Conservation (phyloP, 768 basidiomycete genomes). For the Boletus pseudopeckii region DNA sequence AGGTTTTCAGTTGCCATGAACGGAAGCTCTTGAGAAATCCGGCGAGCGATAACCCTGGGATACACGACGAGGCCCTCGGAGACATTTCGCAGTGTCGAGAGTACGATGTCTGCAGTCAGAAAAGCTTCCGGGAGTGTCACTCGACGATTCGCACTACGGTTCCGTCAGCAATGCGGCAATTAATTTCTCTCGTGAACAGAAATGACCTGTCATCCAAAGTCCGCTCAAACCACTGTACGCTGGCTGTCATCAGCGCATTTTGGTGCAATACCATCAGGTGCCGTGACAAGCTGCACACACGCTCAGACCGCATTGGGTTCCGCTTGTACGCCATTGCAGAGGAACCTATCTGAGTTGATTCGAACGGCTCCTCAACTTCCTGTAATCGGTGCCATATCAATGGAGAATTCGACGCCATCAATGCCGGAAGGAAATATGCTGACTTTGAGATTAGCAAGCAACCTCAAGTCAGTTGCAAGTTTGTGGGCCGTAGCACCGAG, state of each 20-base stretch:
- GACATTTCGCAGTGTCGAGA: constrained; percentile 94
- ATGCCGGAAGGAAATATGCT: not conserved
- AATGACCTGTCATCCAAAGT: constrained; percentile 90
- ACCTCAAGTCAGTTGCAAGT: constrained; percentile 91
- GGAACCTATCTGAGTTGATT: constrained; percentile 96
- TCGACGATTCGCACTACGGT: constrained; percentile 83
- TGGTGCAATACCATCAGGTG: constrained; percentile 96
- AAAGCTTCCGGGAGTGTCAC: constrained; percentile 97
- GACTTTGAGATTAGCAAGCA: constrained; percentile 92
- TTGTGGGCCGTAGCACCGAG: constrained; percentile 96
- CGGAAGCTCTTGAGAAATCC: constrained; percentile 91
- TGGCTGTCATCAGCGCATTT: constrained; percentile 91
- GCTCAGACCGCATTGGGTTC: constrained; percentile 98
- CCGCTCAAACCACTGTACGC: constrained; percentile 98
- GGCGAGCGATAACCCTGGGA: constrained; percentile 89
- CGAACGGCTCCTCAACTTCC: constrained; percentile 99
- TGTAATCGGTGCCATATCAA: constrained; percentile 25
- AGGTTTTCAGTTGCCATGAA: constrained; percentile 99
- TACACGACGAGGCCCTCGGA: constrained; percentile 99
- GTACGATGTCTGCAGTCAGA: constrained; percentile 93
- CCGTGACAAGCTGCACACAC: constrained; percentile 92
- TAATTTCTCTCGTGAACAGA: not conserved
- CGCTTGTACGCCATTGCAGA: constrained; percentile 99
- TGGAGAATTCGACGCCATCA: not conserved
- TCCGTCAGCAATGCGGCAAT: constrained; percentile 5